These are phyloP conservation scores for Globisporangium acanthophoron DNA, from an alignment of 352 stramenopile species.

Conservation along the genomic window DNA sequence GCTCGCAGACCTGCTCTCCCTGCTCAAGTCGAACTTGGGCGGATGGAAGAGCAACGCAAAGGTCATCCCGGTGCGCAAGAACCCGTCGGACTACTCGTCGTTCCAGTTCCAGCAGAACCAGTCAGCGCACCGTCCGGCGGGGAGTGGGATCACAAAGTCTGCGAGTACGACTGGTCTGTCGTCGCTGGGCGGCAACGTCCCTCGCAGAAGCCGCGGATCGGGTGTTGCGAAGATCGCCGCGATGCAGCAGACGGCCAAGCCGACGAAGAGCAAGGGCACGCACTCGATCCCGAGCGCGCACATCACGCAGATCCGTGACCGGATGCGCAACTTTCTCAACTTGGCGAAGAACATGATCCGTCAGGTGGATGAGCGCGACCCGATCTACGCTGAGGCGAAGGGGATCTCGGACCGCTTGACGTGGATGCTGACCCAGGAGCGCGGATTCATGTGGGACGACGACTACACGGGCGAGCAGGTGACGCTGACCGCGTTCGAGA, in stretches of 20 bases:
- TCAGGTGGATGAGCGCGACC: slow-evolving; percentile 71
- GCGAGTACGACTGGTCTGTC: slow-evolving; percentile 84
- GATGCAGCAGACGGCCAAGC: slow-evolving; percentile 73
- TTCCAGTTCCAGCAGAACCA: slow-evolving; percentile 78
- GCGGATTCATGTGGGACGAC: slow-evolving; percentile 98
- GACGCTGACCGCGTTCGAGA: slow-evolving; percentile 81
- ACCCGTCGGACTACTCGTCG: slow-evolving; percentile 77
- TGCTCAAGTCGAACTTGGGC: slow-evolving; percentile 61
- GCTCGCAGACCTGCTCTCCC: slow-evolving; percentile 61
- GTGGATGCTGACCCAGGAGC: slow-evolving; percentile 95
- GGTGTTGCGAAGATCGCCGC: slow-evolving; percentile 77
- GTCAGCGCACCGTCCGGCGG: slow-evolving; percentile 28
- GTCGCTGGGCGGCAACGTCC: slow-evolving; percentile 64
- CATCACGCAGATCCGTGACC: slow-evolving; percentile 93
- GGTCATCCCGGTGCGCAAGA: slow-evolving; percentile 76
- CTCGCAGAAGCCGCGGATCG: slow-evolving; percentile 72
- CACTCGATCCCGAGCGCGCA: slow-evolving; percentile 77
- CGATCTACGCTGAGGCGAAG: slow-evolving; percentile 79
- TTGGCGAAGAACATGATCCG: slow-evolving; percentile 86
- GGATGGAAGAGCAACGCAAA: slow-evolving; percentile 79
- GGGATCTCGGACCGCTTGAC: slow-evolving; percentile 94
- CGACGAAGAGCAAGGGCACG: slow-evolving; percentile 39
- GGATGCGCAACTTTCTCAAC: slow-evolving; percentile 92
- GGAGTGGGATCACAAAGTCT: slow-evolving; percentile 75
- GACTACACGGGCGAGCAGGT: slow-evolving; percentile 95